These are phyloP conservation scores for Trichoderma pleuroti DNA, from an alignment of 2,329 filamentous ascomycete genomes.

Conservation along the genomic window DNA sequence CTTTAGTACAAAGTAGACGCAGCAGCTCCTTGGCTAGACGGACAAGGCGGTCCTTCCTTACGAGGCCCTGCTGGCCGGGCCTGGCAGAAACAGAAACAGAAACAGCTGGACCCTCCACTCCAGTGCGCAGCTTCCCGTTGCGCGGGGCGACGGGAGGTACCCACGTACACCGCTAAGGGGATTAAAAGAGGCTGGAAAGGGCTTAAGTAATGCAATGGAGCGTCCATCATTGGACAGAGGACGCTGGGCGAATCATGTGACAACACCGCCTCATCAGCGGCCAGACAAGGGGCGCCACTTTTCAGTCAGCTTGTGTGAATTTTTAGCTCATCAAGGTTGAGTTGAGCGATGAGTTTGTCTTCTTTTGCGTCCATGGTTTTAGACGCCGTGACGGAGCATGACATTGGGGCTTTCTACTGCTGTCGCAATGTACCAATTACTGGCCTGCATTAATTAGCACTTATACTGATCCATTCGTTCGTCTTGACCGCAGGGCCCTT, in stretches of 20 bases:
- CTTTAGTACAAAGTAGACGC: neutral
- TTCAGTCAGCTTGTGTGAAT: slow-evolving; percentile 11
- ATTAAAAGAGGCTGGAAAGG: neutral
- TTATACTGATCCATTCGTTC: neutral
- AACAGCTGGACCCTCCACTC: neutral
- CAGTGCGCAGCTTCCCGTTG: slow-evolving; percentile 20
- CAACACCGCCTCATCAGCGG: slow-evolving; percentile 20
- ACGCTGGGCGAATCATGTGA: slow-evolving; percentile 5
- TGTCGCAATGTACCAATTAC: neutral
- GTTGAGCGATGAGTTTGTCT: neutral
- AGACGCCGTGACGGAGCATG: neutral
- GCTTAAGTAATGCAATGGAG: neutral
- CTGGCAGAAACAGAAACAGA: neutral
- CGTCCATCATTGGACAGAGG: neutral
- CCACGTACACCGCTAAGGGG: slow-evolving; percentile 12
- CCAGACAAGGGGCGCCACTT: slow-evolving; percentile 1
- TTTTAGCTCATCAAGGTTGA: neutral
- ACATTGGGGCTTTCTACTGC: neutral
- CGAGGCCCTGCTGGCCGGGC: neutral
- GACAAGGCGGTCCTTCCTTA: neutral
- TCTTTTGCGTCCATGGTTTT: neutral
- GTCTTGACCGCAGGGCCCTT: neutral
- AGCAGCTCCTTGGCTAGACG: slow-evolving; percentile 7
- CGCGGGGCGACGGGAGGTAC: slow-evolving; percentile 22
- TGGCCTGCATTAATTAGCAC: neutral